Evolutionary conservation across 768 basidiomycete species (phyloP).

Genomic region (Strobilomyces confusus): DNA sequence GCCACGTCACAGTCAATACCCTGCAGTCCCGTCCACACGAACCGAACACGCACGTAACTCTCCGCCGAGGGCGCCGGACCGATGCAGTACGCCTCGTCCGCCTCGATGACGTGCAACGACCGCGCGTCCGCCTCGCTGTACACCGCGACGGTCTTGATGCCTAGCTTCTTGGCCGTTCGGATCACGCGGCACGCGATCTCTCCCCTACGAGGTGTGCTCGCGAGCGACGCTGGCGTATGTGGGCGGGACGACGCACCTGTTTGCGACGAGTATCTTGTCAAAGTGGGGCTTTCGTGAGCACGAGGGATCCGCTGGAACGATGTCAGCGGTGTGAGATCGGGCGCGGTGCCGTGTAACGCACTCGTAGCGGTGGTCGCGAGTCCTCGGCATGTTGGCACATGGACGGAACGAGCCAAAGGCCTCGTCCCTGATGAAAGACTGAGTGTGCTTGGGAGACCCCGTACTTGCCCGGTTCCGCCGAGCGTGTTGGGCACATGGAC

Average conservation of each 20-base stretch:
- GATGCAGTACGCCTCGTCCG: constrained; percentile 89
- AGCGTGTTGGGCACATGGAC: constrained; percentile 6
- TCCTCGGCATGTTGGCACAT: background rate
- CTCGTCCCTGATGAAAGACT: background rate
- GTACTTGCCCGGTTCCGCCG: background rate
- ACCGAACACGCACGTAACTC: constrained; percentile 68
- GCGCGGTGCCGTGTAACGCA: constrained; percentile 5
- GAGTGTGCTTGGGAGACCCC: constrained; percentile 1
- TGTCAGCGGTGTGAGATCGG: background rate
- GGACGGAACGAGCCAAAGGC: background rate
- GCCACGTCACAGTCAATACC: constrained; percentile 4
- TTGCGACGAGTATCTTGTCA: constrained; percentile 90
- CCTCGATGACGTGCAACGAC: constrained; percentile 79
- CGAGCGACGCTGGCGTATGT: background rate
- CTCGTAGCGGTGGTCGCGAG: constrained; percentile 18
- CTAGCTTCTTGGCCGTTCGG: constrained; percentile 81
- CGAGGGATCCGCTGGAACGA: background rate
- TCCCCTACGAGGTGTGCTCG: constrained; percentile 48
- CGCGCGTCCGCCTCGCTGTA: constrained; percentile 84
- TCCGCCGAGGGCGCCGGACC: constrained; percentile 84
- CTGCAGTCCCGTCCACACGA: background rate
- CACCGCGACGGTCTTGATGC: constrained; percentile 89
- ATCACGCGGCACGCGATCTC: constrained; percentile 97
- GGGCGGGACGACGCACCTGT: constrained; percentile 45
- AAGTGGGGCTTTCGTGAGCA: constrained; percentile 52